Evolutionary conservation across 2,329 filamentous ascomycete genomes (phyloP).

Genomic region (Sclerotiophoma versabilis): DNA sequence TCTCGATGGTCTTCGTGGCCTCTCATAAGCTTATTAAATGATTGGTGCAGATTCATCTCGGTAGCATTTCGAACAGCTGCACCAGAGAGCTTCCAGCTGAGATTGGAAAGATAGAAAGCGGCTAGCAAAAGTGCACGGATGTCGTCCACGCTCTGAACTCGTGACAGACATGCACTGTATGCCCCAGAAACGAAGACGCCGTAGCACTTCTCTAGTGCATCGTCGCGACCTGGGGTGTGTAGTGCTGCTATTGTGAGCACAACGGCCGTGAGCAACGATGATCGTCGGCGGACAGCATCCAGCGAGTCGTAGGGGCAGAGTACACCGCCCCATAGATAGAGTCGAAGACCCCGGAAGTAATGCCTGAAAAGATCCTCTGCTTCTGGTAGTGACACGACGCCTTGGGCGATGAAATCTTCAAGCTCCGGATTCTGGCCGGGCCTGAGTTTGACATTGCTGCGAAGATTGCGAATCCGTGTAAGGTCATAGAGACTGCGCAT

Average conservation of each 20-base stretch:
- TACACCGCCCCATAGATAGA: slow-evolving; percentile 45
- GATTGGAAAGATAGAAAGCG: slow-evolving; percentile 51
- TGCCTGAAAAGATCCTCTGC: slow-evolving; percentile 41
- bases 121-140: slow-evolving; percentile 50
- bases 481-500: slow-evolving; percentile 47
- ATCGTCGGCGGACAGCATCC: slow-evolving; percentile 38
- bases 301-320: slow-evolving; percentile 41
- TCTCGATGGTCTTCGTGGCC: slow-evolving; percentile 46
- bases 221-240: slow-evolving; percentile 38
- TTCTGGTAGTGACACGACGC: slow-evolving; percentile 34
- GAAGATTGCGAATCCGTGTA: slow-evolving; percentile 43
- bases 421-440: slow-evolving; percentile 35
- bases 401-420: slow-evolving; percentile 44
- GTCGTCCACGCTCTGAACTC: slow-evolving; percentile 48
- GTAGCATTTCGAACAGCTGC: slow-evolving; percentile 50
- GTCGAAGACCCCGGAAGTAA: slow-evolving; percentile 41
- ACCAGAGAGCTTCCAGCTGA: slow-evolving; percentile 52
- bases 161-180: slow-evolving; percentile 44
- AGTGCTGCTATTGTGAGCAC: slow-evolving; percentile 41
- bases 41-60: slow-evolving; percentile 51
- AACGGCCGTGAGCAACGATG: slow-evolving; percentile 42
- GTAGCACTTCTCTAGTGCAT: slow-evolving; percentile 43
- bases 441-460: slow-evolving; percentile 34
- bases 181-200: slow-evolving; percentile 43
- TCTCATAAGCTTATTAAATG: slow-evolving; percentile 46